These are phyloP conservation scores for Closterium sp. DNA, from an alignment of 139 green algal genomes.

Conservation along the genomic window DNA sequence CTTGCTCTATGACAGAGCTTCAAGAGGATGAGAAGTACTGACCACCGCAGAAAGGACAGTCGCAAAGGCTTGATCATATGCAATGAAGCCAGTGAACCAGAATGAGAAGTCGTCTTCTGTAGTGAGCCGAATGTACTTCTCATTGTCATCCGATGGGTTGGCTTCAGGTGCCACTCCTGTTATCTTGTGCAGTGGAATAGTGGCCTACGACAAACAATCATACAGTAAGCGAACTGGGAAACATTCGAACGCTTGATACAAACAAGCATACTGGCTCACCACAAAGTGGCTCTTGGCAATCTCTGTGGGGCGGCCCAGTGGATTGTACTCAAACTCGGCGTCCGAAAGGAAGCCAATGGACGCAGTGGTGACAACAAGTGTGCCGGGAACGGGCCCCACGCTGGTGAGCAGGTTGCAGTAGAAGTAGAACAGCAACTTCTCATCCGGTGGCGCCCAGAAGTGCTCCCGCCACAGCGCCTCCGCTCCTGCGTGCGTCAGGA, in stretches of 20 bases:
- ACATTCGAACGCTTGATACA: neutral
- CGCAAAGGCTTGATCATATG: slow-evolving; percentile 28
- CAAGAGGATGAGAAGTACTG: neutral
- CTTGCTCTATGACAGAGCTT: neutral
- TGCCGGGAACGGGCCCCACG: slow-evolving; percentile 33
- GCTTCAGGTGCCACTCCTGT: neutral
- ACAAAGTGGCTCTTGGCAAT: slow-evolving; percentile 40
- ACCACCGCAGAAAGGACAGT: neutral
- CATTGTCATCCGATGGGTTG: slow-evolving; percentile 4
- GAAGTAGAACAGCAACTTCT: slow-evolving; percentile 35
- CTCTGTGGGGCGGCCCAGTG: slow-evolving; percentile 1
- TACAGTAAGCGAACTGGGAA: neutral
- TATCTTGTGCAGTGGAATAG: slow-evolving; percentile 15
- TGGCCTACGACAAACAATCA: slow-evolving; percentile 10
- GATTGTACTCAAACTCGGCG: slow-evolving; percentile 5
- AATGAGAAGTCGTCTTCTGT: slow-evolving; percentile 32
- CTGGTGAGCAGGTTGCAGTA: slow-evolving; percentile 35
- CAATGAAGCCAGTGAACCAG: slow-evolving; percentile 43
- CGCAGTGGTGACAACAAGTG: slow-evolving; percentile 8
- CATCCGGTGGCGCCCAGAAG: slow-evolving; percentile 1
- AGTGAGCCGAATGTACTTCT: slow-evolving; percentile 43
- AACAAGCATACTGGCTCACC: slow-evolving; percentile 20
- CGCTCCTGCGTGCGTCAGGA: slow-evolving; percentile 1
- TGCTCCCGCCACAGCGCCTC: slow-evolving; percentile 25
- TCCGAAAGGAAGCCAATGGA: slow-evolving; percentile 24